These are phyloP conservation scores for Atkinsonella hypoxylon DNA, from an alignment of 2,329 filamentous ascomycete genomes.

Conservation along the genomic window DNA sequence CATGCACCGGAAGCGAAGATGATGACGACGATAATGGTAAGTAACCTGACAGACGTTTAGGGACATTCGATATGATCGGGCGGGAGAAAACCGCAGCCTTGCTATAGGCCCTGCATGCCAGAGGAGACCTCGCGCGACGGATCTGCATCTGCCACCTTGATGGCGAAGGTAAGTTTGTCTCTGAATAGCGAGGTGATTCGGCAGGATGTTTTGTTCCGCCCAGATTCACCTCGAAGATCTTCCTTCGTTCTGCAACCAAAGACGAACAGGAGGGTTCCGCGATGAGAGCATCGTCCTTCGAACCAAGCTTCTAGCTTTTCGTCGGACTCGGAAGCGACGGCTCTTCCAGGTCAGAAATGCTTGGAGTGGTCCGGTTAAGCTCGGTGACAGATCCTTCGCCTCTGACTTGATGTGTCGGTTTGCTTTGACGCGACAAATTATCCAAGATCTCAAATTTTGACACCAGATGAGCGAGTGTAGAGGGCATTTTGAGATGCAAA, in stretches of 20 bases:
- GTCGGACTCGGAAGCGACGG: background rate
- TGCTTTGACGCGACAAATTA: slow-evolving; percentile 6
- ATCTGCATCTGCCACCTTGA: background rate
- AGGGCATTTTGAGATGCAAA: background rate
- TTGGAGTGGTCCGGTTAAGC: background rate
- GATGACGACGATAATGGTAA: slow-evolving; percentile 6
- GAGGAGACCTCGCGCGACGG: slow-evolving; percentile 1
- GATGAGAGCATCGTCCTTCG: background rate
- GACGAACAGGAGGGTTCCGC: slow-evolving; percentile 5
- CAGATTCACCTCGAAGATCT: slow-evolving; percentile 12
- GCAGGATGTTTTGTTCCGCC: background rate
- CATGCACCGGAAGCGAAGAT: slow-evolving; percentile 2
- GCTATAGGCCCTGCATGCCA: slow-evolving; percentile 5
- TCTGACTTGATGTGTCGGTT: background rate
- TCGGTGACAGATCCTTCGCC: too few relatives aligned
- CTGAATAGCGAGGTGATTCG: background rate
- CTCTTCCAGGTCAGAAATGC: too few relatives aligned
- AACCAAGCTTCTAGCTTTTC: background rate
- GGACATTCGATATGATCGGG: slow-evolving; percentile 2
- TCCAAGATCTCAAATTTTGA: slow-evolving; percentile 25
- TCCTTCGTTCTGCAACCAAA: slow-evolving; percentile 14
- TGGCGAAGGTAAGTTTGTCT: background rate
- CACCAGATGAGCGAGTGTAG: slow-evolving; percentile 19
- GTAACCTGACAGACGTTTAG: slow-evolving; percentile 5
- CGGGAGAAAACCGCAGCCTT: slow-evolving; percentile 5